These are phyloP conservation scores for Colletotrichum sublineola DNA, from an alignment of 2,329 filamentous ascomycete species.

Conservation along the genomic window DNA sequence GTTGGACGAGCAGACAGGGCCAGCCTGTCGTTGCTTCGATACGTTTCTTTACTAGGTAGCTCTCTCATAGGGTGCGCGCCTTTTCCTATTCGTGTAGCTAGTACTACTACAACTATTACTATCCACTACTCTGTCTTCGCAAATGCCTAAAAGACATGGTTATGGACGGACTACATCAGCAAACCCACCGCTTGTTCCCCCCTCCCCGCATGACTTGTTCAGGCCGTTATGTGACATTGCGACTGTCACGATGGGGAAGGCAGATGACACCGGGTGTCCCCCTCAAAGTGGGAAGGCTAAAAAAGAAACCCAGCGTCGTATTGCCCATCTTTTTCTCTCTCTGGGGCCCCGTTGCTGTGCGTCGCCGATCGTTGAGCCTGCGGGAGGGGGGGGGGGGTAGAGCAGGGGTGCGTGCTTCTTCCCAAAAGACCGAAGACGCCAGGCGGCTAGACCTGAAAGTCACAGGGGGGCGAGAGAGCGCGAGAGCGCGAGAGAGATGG, in stretches of 20 bases:
- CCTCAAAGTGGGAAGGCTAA: slow-evolving; percentile 3
- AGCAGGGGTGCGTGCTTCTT: neutral
- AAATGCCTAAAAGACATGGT: slow-evolving; percentile 14
- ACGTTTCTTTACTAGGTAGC: neutral
- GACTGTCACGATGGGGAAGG: neutral
- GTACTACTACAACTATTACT: neutral
- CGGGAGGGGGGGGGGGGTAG: neutral
- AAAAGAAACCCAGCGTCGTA: neutral
- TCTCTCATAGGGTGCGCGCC: no score
- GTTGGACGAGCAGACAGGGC: neutral
- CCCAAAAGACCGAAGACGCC: neutral
- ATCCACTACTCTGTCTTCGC: neutral
- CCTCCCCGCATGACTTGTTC: neutral
- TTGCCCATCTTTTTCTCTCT: neutral
- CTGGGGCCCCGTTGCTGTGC: neutral
- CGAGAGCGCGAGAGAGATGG: neutral
- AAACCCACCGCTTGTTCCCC: neutral
- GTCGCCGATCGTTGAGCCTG: slow-evolving; percentile 16
- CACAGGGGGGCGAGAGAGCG: neutral
- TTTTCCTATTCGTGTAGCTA: slow-evolving; percentile 29
- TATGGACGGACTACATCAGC: neutral
- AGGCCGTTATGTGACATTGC: neutral
- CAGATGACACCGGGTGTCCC: neutral
- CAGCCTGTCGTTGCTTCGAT: neutral
- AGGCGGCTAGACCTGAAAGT: neutral